Conservation (phyloP, 176 grass and related monocot species). For the Typha latifolia region DNA sequence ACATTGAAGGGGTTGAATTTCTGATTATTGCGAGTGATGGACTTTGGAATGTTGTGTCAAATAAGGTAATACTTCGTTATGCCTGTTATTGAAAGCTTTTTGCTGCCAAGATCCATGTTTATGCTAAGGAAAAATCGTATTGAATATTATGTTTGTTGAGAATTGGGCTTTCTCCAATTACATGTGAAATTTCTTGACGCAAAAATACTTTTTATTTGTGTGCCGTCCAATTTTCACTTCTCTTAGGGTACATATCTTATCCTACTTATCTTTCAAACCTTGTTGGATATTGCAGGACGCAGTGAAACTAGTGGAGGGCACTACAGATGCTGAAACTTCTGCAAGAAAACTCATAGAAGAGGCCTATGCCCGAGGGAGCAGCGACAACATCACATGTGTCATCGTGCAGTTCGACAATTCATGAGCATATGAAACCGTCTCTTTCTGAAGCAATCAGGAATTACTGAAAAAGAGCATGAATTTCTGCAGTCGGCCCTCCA, state of each 20-base stretch:
- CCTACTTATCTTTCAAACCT: background rate
- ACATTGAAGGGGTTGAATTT: conserved; percentile 28
- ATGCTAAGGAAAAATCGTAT: too few species aligned
- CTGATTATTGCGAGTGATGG: conserved; percentile 42
- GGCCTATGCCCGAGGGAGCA: conserved; percentile 31
- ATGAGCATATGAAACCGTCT: too few species aligned
- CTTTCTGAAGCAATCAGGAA: too few species aligned
- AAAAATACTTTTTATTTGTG: too few species aligned
- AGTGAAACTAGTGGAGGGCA: conserved; percentile 23
- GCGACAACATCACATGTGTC: conserved; percentile 39
- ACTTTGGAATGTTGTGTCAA: conserved; percentile 39
- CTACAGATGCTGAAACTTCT: conserved; percentile 28
- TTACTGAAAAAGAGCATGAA: too few species aligned
- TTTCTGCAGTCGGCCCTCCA: too few species aligned
- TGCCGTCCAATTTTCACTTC: background rate
- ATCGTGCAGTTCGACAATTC: conserved; percentile 25
- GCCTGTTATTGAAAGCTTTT: background rate
- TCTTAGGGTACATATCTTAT: background rate
- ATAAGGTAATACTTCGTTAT: conserved; percentile 19
- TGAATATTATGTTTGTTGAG: too few species aligned
- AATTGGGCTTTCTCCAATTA: too few species aligned
- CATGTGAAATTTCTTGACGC: too few species aligned
- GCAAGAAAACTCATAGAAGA: conserved; percentile 37
- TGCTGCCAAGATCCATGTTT: background rate
- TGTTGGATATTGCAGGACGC: conserved; percentile 21